Base-by-base conservation (phyloP, 495 filamentous ascomycete genomes). In the Penicillium robsamsonii region DNA sequence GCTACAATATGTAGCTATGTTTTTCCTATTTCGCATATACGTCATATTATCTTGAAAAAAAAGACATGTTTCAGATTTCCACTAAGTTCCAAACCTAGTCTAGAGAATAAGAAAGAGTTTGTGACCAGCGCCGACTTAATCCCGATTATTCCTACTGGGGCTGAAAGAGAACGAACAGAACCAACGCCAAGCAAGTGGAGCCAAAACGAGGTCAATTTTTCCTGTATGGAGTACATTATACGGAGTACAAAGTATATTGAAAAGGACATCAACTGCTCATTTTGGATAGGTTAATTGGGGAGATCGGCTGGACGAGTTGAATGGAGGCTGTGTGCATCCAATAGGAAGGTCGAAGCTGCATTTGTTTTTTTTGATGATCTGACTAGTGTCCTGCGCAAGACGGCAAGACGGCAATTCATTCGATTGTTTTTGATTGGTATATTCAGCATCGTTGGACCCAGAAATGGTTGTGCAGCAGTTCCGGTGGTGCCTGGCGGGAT, bases 401-500 rank as follows among this genome's bases (percentile, higher is more conserved):
- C 38, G 35, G 17, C n/a, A 30, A 22, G 22, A 22, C 22, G 22
- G 22, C 22, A 22, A 22, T 7, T 41, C 33, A 27, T 17, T 49
- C 20, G 18, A 20, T n/a, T 25, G 15, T 50, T 17, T 13, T 9
- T 40, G 48, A 51, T 51, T 37, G 27, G n/a, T 20, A 27, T 43
- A 17, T 43, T 43, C 4, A 20, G 24, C n/a, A 31, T 30, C 38
- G 22, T 31, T 15, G 46, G 29, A 18, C 12, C 24, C 6, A 50
- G 37, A 22, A 41, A 13, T 42, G 10, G 25, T 30, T 25, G 22
- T 18, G 33, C 35, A 24, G 46, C 29, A 20, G 13, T 27, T 51
- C 24, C 33, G 33, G 35, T 50, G 30, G 29, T 31, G 46, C 46
- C 46, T 49, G 46, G 27, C 40, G 51, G 51, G 30, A 37, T 18